Conservation (phyloP, 176 grass and related monocot species). For the Eleusine indica region DNA sequence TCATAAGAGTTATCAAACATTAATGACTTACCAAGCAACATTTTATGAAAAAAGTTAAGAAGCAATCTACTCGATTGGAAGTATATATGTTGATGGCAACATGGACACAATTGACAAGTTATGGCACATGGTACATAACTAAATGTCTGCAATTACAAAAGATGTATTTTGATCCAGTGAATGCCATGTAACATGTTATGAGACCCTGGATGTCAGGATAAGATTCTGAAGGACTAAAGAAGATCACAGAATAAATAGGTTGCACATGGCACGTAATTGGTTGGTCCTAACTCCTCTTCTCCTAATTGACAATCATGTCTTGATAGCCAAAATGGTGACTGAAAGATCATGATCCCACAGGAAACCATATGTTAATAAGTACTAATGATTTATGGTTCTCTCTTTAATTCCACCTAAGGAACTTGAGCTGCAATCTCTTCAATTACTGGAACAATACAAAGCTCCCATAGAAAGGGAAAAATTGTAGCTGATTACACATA, state of each 20-base stretch:
- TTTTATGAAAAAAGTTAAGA: neutral
- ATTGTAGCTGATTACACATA: neutral
- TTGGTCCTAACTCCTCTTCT: neutral
- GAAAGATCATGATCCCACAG: neutral
- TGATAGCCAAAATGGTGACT: neutral
- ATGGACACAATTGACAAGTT: neutral
- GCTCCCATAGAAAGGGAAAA: neutral
- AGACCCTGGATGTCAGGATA: slow-evolving; percentile 26
- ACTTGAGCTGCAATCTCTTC: neutral
- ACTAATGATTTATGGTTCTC: neutral
- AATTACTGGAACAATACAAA: slow-evolving; percentile 5
- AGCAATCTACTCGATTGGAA: neutral
- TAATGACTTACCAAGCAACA: slow-evolving; percentile 6
- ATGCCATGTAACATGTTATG: slow-evolving; percentile 27
- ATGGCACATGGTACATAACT: neutral
- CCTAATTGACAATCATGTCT: slow-evolving; percentile 33
- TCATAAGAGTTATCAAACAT: neutral
- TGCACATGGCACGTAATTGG: slow-evolving; percentile 30
- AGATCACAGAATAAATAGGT: neutral
- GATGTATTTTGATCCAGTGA: neutral
- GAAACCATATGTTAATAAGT: neutral
- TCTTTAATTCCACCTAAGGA: neutral
- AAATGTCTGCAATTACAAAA: neutral
- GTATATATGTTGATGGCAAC: neutral
- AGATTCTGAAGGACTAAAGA: slow-evolving; percentile 30